Base-by-base conservation (phyloP, 108 stramenopile species). In the Discostella pseudostelligera region DNA sequence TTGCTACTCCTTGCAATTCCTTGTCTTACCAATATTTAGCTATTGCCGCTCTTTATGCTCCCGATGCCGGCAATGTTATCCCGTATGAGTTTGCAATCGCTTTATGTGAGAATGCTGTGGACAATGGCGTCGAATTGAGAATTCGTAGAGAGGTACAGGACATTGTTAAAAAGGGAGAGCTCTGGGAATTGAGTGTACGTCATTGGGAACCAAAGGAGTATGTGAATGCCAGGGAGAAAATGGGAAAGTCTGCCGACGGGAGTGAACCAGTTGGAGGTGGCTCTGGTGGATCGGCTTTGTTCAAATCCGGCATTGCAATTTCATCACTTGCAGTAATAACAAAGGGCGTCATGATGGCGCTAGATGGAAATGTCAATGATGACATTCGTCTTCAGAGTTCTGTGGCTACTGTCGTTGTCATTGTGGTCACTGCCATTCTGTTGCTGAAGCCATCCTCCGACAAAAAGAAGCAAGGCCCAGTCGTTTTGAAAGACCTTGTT, bases 31-130 rank as follows among this genome's bases (percentile, higher is more conserved):
- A 17, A 7, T 20, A 7, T 26, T 3, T 14, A 51, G 81, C 73
- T 21, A 79, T 88, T 57, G 92, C 87, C 0, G 92, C 88, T 7
- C 64, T 93, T 42, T 79, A 83, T 63, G 64, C 83, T 51, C 92
- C 92, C 9, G 84, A 87, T 76, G 92, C 92, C 12, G 92, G 88
- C 0, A 89, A 89, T 69, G 86, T 93, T 5, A 87, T 89, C 39
- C 92, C 92, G 1, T 93, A 93, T 61, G 92, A 88, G 53, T 93
- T 67, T 70, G 81, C 87, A 17, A 86, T 88, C 62, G 88, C 88
- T 4, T 56, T 93, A 22, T 83, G 80, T 20, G 92, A 93, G 70
- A 93, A 93, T 70, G 92, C 92, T 2, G 86, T 87, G 3, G 88
- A 88, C 66, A 93, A 93, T 67, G 92, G 92, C 20, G 88, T 87